These are phyloP conservation scores for Exophiala sp. DNA, from an alignment of 2,329 filamentous ascomycete species.

Conservation along the genomic window DNA sequence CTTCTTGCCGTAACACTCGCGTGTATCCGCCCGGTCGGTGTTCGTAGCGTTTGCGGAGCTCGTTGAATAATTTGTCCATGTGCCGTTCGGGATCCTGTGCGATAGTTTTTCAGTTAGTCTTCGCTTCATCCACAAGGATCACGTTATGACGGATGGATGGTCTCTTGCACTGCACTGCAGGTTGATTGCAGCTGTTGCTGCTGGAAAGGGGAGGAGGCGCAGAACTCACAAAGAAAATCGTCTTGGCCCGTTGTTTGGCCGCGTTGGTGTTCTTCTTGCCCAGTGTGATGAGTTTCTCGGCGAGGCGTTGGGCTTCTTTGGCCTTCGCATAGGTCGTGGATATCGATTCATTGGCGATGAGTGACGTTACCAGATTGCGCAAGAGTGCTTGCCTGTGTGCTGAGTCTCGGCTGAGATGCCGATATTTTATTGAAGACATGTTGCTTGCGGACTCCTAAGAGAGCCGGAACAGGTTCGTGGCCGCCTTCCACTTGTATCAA, in stretches of 20 bases:
- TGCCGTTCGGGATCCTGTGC: slow-evolving; percentile 37
- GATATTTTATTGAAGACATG: slow-evolving; percentile 63
- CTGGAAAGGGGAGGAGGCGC: neutral
- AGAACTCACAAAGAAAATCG: slow-evolving; percentile 73
- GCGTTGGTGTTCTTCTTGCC: slow-evolving; percentile 90
- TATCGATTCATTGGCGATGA: slow-evolving; percentile 89
- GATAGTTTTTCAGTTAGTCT: neutral
- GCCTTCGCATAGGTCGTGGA: slow-evolving; percentile 93
- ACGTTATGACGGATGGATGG: no score
- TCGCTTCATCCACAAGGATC: no score
- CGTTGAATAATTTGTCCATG: slow-evolving; percentile 80
- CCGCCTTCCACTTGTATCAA: no score
- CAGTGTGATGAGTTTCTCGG: slow-evolving; percentile 88
- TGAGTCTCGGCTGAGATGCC: slow-evolving; percentile 78
- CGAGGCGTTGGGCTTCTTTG: slow-evolving; percentile 89
- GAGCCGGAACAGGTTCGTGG: no score
- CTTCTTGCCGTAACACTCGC: slow-evolving; percentile 84
- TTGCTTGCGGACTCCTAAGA: no score
- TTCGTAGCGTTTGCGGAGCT: slow-evolving; percentile 72
- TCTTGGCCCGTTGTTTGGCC: slow-evolving; percentile 65
- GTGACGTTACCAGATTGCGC: slow-evolving; percentile 90
- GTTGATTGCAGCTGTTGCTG: no score
- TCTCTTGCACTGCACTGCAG: no score
- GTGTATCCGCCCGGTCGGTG: slow-evolving; percentile 86
- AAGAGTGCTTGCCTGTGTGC: slow-evolving; percentile 86